A percentile compares a stretch with the other conserved stretches of the same genome.
Evolutionary conservation across 345 rosid species (phyloP).

Genomic region (Dipteronia sinensis): DNA sequence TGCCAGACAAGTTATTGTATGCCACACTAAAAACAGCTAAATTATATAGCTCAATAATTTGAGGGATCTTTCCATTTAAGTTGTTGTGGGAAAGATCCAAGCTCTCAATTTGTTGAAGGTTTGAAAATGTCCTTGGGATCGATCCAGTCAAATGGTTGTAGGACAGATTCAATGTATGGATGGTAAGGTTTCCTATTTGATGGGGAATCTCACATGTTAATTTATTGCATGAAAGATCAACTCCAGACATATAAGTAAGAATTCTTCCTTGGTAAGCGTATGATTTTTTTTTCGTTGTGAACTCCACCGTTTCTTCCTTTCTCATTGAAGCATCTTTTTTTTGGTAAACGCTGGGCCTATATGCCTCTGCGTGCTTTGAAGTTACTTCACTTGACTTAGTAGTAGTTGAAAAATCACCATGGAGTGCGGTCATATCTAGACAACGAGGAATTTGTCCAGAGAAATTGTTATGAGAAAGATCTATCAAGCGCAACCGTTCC

Average conservation of each 20-base stretch:
- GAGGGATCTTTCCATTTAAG: neutral
- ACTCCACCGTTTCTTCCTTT: neutral
- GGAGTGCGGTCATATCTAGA: neutral
- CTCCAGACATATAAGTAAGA: conserved; percentile 28
- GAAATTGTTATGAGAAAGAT: conserved; percentile 31
- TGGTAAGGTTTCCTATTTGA: conserved; percentile 26
- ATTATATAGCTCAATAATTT: neutral
- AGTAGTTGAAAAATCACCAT: too few relatives aligned
- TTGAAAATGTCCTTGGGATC: conserved; percentile 35
- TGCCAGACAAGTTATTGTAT: neutral
- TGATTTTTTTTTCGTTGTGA: conserved; percentile 14
- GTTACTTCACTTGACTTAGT: too few relatives aligned
- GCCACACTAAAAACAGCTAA: neutral
- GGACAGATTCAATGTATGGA: conserved; percentile 31
- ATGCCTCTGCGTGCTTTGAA: too few relatives aligned
- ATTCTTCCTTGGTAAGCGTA: conserved; percentile 16
- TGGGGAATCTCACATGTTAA: conserved; percentile 31
- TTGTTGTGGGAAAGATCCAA: neutral
- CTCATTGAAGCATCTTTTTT: neutral
- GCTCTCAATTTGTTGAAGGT: neutral
- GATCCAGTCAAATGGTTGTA: conserved; percentile 27
- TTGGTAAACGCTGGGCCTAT: too few relatives aligned
- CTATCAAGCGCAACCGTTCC: conserved; percentile 5
- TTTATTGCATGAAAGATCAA: conserved; percentile 42
- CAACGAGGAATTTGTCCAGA: conserved; percentile 17